These are phyloP conservation scores for Pulchroboletus neoregius DNA, from an alignment of 1,284 basidiomycete species.

Conservation along the genomic window DNA sequence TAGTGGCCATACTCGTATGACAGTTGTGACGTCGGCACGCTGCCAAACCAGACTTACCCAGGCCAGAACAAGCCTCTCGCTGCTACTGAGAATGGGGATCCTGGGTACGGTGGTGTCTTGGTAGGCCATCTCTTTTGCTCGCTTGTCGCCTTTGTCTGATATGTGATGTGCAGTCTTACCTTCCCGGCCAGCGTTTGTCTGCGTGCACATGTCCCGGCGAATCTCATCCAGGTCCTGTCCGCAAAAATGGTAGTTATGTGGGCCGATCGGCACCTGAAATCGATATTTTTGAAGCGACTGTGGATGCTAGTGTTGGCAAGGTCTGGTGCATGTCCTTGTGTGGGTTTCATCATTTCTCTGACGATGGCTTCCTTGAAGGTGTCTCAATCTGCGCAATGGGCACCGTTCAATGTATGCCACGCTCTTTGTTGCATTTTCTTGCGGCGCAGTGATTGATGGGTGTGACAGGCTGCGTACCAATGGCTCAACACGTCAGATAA, in stretches of 20 bases:
- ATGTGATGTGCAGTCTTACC: constrained; percentile 47
- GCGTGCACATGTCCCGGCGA: constrained; percentile 77
- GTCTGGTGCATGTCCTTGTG: constrained; percentile 11
- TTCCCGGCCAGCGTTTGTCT: constrained; percentile 80
- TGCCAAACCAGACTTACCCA: constrained; percentile 70
- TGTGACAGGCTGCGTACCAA: constrained; percentile 29
- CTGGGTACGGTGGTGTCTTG: constrained; percentile 36
- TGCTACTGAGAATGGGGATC: constrained; percentile 44
- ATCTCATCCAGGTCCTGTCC: constrained; percentile 78
- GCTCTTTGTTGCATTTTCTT: neutral
- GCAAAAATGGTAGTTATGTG: constrained; percentile 54
- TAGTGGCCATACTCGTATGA: constrained; percentile 73
- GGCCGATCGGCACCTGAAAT: constrained; percentile 86
- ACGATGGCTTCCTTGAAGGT: constrained; percentile 21
- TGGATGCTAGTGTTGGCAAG: constrained; percentile 31
- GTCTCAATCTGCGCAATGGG: constrained; percentile 36
- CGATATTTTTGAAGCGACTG: constrained; percentile 34
- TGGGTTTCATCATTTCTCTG: constrained; percentile 6
- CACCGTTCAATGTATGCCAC: constrained; percentile 32
- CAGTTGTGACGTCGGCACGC: constrained; percentile 79
- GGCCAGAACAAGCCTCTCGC: constrained; percentile 49
- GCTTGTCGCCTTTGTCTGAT: constrained; percentile 7
- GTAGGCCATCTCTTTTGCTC: constrained; percentile 27
- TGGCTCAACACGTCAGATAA: constrained; percentile 30
- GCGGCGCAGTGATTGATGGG: constrained; percentile 5